Evolutionary conservation across 768 basidiomycete species (phyloP), one percentile per base, ranked within the genome.

Genomic region (Lactifluus rugatus): DNA sequence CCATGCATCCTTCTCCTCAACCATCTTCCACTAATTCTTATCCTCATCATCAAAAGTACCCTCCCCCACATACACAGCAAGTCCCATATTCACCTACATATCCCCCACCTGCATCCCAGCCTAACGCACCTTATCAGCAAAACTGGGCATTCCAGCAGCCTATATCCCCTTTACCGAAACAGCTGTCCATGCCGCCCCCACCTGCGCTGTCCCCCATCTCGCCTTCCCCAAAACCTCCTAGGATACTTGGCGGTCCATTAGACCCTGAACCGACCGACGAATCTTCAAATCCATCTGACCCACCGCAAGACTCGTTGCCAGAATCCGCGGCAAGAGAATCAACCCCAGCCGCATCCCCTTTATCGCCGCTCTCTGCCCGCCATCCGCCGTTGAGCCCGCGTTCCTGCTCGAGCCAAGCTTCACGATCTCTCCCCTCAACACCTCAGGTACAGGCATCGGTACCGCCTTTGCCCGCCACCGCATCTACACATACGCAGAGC

Each of bases 131-230:
- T 32, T 76, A 73, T 59, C 65, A 66, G n/a, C 68, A 77, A 23
- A 69, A 75, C 25, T 81, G 79, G 79, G 73, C 75, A 41, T 60
- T 71, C 47, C 75, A 76, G 56, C 74, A 76, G 28, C 75, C 72
- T 31, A 67, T 81, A 25, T 84, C 83, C 0, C 81, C 82, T 2
- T 65, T 83, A 25, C 84, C 84, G 57, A 84, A 84, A 71, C 84
- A 84, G 58, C 73, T 83, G 2, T 77, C 80, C 9, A 80, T 80
- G 74, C 75, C 77, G 16, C 69, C 69, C 23, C 69, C 66, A 26
- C 60, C 67, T 47, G 66, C 62, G 41, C 61, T 63, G 19, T 58
- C 66, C 16, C 60, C 61, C 23, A 21, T 57, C 2, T 25, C 57
- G 5, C 42, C 55, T 9, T 52, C 57, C 19, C 48, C 47, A 28